Evolutionary conservation across 331 rosid species (phyloP).

Genomic region (Phaseolus coccineus): DNA sequence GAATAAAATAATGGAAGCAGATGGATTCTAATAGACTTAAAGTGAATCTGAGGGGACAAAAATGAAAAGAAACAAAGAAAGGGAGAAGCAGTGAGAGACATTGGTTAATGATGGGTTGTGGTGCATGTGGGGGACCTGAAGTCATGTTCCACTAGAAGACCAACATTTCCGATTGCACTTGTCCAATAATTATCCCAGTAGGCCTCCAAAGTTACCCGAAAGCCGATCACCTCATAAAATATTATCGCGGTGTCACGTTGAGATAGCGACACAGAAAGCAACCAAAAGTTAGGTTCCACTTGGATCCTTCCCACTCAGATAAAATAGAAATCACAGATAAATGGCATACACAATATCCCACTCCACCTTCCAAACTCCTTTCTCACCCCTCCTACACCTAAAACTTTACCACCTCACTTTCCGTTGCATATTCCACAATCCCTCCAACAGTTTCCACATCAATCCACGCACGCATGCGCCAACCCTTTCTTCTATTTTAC

Average conservation of each 20-base stretch:
- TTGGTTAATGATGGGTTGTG: conserved; percentile 30
- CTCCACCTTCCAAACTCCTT: conserved; percentile 6
- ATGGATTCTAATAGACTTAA: background rate
- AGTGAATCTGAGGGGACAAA: conserved; percentile 34
- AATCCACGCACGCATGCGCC: background rate
- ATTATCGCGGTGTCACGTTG: conserved; percentile 11
- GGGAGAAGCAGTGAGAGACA: background rate
- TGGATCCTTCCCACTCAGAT: conserved; percentile 42
- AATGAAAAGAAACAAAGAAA: background rate
- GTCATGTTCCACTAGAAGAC: conserved; percentile 15
- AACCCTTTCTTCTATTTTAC: no score
- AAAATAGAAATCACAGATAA: conserved; percentile 7
- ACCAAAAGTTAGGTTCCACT: conserved; percentile 35
- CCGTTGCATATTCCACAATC: conserved; percentile 88
- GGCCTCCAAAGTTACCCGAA: conserved; percentile 32
- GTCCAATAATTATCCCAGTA: conserved; percentile 8
- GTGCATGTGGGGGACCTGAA: conserved; percentile 48
- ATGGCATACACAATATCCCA: background rate
- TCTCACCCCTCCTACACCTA: background rate
- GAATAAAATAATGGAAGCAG: conserved; percentile 32
- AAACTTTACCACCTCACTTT: conserved; percentile 22
- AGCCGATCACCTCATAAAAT: conserved; percentile 33
- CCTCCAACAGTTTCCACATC: conserved; percentile 51
- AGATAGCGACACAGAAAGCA: conserved; percentile 41
- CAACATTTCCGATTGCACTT: conserved; percentile 47